phyloP scores from a whole-genome alignment of 306 rosid genomes.

The Macrotyloma uniflorum region DNA sequence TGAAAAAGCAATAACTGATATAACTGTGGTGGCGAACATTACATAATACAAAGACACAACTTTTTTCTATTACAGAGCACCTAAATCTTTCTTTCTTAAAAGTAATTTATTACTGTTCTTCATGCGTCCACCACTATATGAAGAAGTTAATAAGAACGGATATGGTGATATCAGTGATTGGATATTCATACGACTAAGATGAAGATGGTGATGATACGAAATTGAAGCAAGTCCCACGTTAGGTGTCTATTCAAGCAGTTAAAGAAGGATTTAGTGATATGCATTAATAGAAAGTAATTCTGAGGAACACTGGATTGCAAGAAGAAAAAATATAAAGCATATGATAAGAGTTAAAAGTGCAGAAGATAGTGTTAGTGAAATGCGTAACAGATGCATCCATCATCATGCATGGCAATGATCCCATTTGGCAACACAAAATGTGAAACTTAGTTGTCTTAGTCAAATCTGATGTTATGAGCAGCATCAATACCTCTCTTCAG shows the following conservation, averaged over 20 bases:
- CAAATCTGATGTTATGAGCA: conserved; percentile 20
- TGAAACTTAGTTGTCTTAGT: conserved; percentile 32
- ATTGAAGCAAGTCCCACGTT: background rate
- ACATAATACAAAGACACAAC: background rate
- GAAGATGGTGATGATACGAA: background rate
- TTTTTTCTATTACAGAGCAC: background rate
- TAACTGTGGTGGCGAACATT: background rate
- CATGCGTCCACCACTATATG: background rate
- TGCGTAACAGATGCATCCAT: background rate
- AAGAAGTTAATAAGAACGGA: background rate
- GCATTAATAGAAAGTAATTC: background rate
- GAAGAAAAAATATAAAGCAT: background rate
- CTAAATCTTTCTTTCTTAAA: background rate
- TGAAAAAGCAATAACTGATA: background rate
- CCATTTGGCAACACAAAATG: conserved; percentile 8
- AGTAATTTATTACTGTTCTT: background rate
- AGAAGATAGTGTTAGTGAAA: conserved; percentile 26
- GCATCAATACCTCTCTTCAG: background rate
- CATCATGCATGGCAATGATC: conserved; percentile 26
- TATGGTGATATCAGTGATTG: background rate
- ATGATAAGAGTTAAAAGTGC: conserved; percentile 10
- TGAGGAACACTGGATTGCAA: background rate
- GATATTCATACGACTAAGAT: background rate
- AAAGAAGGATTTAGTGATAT: background rate
- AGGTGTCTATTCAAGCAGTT: conserved; percentile 31